Evolutionary conservation across 371 early-diverging fungal species (phyloP), one percentile per base, ranked within the genome.

Genomic region (Capillidium rhysosporum): DNA sequence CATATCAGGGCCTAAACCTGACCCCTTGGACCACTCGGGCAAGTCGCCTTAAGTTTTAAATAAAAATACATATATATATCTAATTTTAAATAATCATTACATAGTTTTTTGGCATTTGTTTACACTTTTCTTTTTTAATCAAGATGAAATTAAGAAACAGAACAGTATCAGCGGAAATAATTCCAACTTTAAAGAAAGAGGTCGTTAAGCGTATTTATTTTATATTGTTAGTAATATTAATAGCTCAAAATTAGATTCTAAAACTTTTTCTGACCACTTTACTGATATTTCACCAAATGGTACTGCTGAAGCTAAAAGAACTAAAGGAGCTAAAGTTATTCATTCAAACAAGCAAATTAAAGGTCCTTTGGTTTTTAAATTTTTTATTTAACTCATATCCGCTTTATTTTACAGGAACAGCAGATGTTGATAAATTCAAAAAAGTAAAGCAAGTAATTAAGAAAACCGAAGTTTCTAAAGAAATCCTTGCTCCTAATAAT

Each of bases 401-500:
- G n/a, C n/a, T n/a, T n/a, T n/a, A n/a, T n/a, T n/a, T n/a, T n/a
- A n/a, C n/a, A n/a, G n/a, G n/a, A n/a, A n/a, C n/a, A n/a, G n/a
- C n/a, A n/a, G n/a, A n/a, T n/a, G n/a, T n/a, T n/a, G n/a, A n/a
- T n/a, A n/a, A n/a, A n/a, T n/a, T n/a, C n/a, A n/a, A n/a, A n/a
- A n/a, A n/a, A n/a, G n/a, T n/a, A n/a, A n/a, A n/a, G n/a, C n/a
- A n/a, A n/a, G n/a, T n/a, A n/a, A n/a, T n/a, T n/a, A n/a, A n/a
- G n/a, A n/a, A n/a, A n/a, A n/a, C n/a, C n/a, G n/a, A n/a, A n/a
- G n/a, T n/a, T n/a, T n/a, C n/a, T n/a, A 0, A 46, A 24, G 25
- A 25, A 46, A 1, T 5, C 4, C 8, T 9, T 46, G 25, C 41
- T 0, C 80, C 79, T 3, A 57, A 64, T 23, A 66, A 79, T 34